phyloP scores from a whole-genome alignment of 139 green algal genomes.

The Chlamydomonas asymmetrica region DNA sequence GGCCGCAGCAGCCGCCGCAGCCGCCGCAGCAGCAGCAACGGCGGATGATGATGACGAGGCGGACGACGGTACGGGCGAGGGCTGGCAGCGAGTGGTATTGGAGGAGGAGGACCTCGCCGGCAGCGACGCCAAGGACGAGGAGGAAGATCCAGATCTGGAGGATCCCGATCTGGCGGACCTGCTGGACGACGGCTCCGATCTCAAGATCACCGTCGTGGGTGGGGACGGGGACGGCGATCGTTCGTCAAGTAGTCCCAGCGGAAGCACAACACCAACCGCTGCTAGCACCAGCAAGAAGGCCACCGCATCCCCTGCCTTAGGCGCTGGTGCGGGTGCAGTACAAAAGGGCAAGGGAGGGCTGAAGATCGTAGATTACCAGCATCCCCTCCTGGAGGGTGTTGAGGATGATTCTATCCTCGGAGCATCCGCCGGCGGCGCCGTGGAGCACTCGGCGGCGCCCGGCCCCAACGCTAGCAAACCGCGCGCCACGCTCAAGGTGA shows the following conservation, averaged over 20 bases:
- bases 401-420: too few relatives aligned
- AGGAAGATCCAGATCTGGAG: background rate
- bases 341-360: slow-evolving; percentile 1
- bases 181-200: background rate
- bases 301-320: background rate
- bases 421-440: too few relatives aligned
- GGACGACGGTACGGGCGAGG: background rate
- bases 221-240: too few relatives aligned
- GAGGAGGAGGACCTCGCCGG: background rate
- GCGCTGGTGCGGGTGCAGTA: background rate
- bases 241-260: too few relatives aligned
- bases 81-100: too few relatives aligned
- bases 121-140: background rate
- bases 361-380: slow-evolving; percentile 8
- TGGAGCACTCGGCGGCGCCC: too few relatives aligned
- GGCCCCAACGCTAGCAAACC: too few relatives aligned
- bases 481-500: too few relatives aligned
- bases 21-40: background rate
- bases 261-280: too few relatives aligned
- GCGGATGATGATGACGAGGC: background rate
- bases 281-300: background rate
- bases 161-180: background rate
- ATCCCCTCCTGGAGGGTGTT: too few relatives aligned
- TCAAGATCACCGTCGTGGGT: too few relatives aligned
- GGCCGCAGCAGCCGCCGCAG: background rate